These are phyloP conservation scores for Myriosclerotinia scirpicola DNA, from an alignment of 2,329 filamentous ascomycete species.

Conservation along the genomic window DNA sequence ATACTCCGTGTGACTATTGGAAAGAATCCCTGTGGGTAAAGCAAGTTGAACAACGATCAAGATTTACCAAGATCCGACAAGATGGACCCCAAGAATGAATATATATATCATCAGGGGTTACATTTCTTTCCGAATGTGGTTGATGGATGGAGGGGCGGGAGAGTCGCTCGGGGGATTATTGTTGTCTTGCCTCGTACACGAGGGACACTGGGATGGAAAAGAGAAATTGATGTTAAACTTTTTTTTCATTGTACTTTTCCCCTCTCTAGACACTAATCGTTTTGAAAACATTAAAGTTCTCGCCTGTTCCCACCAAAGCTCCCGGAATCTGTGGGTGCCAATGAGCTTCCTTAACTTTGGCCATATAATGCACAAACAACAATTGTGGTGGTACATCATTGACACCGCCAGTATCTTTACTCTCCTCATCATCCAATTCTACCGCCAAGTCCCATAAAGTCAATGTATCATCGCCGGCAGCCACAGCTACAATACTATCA, in stretches of 20 bases:
- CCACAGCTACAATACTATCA: constrained; percentile 91
- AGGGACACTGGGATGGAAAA: neutral
- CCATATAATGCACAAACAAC: constrained; percentile 94
- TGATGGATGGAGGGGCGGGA: neutral
- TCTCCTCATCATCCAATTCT: constrained; percentile 96
- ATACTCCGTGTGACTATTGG: too few species aligned
- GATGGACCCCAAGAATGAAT: too few species aligned
- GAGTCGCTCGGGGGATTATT: neutral
- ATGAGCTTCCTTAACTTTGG: constrained; percentile 91
- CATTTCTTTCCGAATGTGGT: neutral
- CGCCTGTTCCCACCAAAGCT: constrained; percentile 83
- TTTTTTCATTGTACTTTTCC: constrained; percentile 5
- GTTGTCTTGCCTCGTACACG: neutral
- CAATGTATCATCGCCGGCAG: constrained; percentile 88
- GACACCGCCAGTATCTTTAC: constrained; percentile 82
- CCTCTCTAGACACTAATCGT: constrained; percentile 71
- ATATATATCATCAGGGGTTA: too few species aligned
- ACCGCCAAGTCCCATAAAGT: constrained; percentile 97
- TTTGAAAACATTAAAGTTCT: constrained; percentile 81
- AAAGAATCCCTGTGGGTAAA: neutral
- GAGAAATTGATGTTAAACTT: neutral
- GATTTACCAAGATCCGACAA: too few species aligned
- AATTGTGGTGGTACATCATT: constrained; percentile 89
- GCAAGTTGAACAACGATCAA: neutral
- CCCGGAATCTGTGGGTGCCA: constrained; percentile 98